Evolutionary conservation across 2,329 filamentous ascomycete species (phyloP).

Genomic region (Colletotrichum chrysophilum): DNA sequence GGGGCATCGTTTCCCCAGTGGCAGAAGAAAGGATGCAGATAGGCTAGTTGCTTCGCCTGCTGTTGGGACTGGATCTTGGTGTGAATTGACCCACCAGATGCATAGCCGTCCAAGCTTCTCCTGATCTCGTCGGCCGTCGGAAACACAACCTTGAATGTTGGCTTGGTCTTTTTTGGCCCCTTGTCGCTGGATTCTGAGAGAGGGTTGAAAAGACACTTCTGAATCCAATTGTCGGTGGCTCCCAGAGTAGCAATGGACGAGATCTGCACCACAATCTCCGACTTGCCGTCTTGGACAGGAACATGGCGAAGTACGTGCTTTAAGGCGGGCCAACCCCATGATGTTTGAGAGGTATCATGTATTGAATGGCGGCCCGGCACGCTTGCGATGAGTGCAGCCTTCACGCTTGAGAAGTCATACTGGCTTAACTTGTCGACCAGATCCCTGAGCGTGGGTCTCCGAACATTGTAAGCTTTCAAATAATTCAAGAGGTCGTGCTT

Average conservation of each 20-base stretch:
- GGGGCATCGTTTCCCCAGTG: conserved; percentile 74
- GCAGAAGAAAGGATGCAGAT: conserved; percentile 72
- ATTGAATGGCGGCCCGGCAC: conserved; percentile 71
- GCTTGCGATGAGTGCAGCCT: conserved; percentile 77
- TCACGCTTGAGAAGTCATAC: conserved; percentile 74
- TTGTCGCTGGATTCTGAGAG: conserved; percentile 39
- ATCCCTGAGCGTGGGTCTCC: conserved; percentile 54
- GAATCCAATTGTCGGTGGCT: conserved; percentile 73
- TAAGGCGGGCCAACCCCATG: conserved; percentile 81
- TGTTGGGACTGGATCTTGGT: conserved; percentile 74
- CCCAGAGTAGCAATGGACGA: conserved; percentile 86
- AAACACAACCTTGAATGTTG: conserved; percentile 76
- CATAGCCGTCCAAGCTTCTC: conserved; percentile 77
- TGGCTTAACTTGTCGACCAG: conserved; percentile 62
- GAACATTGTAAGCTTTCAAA: conserved; percentile 69
- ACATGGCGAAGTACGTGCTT: conserved; percentile 63
- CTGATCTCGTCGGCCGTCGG: conserved; percentile 82
- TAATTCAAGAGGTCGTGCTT: conserved; percentile 79
- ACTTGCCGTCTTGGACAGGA: conserved; percentile 43
- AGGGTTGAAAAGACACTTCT: conserved; percentile 63
- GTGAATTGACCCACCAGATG: conserved; percentile 80
- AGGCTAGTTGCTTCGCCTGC: conserved; percentile 76
- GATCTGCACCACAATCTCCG: conserved; percentile 67
- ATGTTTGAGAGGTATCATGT: conserved; percentile 51
- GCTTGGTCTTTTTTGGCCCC: conserved; percentile 30